Evolutionary conservation across 1,284 basidiomycete genomes (phyloP).

Genomic region (Chalciporus sp.): DNA sequence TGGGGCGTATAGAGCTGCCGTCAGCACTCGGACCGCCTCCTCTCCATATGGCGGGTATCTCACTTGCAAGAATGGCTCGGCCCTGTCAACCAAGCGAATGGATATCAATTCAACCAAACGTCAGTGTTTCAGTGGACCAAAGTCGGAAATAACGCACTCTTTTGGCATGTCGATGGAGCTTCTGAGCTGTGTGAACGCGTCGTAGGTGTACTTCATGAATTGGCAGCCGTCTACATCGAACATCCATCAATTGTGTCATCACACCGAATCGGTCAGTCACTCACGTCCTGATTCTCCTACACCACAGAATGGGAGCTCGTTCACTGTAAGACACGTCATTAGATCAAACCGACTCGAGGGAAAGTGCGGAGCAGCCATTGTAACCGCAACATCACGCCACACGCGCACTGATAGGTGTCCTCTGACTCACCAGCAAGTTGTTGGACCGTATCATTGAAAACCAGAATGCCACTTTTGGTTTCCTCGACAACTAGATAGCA

Average conservation of each 20-base stretch:
- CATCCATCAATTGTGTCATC: conserved; percentile 2
- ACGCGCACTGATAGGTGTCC: no score
- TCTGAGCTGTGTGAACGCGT: conserved; percentile 49
- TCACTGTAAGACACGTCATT: conserved; percentile 4
- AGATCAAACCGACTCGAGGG: not conserved
- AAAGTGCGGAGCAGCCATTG: no score
- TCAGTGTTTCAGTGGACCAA: not conserved
- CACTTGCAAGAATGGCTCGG: conserved; percentile 20
- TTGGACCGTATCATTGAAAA: conserved; percentile 56
- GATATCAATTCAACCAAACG: not conserved
- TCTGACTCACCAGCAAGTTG: conserved; percentile 38
- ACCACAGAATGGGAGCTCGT: conserved; percentile 31
- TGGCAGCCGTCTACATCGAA: conserved; percentile 42
- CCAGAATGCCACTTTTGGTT: conserved; percentile 52
- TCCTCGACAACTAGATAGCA: conserved; percentile 42
- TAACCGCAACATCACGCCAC: conserved; percentile 15
- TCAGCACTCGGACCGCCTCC: conserved; percentile 19
- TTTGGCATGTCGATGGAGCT: conserved; percentile 46
- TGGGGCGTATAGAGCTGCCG: not conserved
- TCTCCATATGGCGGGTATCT: conserved; percentile 27
- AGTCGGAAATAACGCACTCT: conserved; percentile 27
- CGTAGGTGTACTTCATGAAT: conserved; percentile 47
- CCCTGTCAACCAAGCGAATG: conserved; percentile 11
- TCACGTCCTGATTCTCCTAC: conserved; percentile 49
- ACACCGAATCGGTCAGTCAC: conserved; percentile 32